Percentiles rank a stretch among this genome's conserved stretches.
Conservation (phyloP, 176 grass and related monocot species). For the Hyparrhenia diplandra region DNA sequence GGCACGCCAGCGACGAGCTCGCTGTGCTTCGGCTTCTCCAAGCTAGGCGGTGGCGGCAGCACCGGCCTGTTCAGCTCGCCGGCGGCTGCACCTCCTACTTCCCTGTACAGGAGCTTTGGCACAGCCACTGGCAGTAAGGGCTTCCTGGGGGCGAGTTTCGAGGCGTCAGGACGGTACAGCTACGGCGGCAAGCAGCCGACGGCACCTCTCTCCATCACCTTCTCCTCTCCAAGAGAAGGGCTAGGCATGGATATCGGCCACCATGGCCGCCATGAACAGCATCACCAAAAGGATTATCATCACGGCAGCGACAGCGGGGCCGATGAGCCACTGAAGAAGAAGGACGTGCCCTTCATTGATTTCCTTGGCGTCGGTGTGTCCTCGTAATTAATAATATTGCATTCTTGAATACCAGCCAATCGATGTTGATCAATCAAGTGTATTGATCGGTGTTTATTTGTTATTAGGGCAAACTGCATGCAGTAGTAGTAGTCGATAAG, state of each 20-base stretch:
- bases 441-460: slow-evolving; percentile 9
- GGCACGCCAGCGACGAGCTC: not conserved
- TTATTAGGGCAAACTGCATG: slow-evolving; percentile 19
- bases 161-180: slow-evolving; percentile 12
- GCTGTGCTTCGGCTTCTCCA: slow-evolving; percentile 43
- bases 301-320: not conserved
- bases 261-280: slow-evolving; percentile 1
- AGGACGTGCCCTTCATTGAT: slow-evolving; percentile 47
- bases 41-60: not conserved
- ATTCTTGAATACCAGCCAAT: not conserved
- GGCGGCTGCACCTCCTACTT: not conserved
- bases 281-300: not conserved
- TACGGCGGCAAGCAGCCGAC: not conserved
- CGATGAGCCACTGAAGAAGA: not conserved
- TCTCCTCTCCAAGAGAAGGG: slow-evolving; percentile 19
- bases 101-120: slow-evolving; percentile 24
- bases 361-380: slow-evolving; percentile 58
- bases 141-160: not conserved
- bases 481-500: not conserved
- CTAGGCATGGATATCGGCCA: slow-evolving; percentile 8
- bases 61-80: slow-evolving; percentile 2
- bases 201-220: slow-evolving; percentile 21
- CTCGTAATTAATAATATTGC: not conserved
- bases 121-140: not conserved
- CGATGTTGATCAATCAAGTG: not conserved